Conservation (phyloP, 2,329 filamentous ascomycete genomes). For the Trichoderma atroviride region DNA sequence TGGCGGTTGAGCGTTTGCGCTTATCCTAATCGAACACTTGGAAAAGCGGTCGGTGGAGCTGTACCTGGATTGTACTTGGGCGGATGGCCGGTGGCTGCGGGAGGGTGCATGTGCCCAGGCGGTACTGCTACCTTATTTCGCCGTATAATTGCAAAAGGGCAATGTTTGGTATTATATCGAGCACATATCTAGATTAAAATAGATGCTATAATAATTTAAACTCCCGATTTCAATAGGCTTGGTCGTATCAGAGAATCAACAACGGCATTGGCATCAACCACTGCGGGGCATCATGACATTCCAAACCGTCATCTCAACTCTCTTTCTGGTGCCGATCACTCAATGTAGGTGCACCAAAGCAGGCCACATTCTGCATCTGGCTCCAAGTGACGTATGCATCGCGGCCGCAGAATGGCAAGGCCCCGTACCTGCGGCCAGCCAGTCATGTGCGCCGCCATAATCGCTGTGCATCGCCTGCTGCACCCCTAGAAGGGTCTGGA, state of each 20-base stretch:
- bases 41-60: constrained; percentile 16
- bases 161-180: too few species aligned
- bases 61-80: constrained; percentile 17
- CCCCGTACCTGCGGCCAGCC: not conserved
- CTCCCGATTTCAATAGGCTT: not conserved
- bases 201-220: not conserved
- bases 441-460: not conserved
- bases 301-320: not conserved
- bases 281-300: not conserved
- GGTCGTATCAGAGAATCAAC: not conserved
- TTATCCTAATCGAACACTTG: constrained; percentile 17
- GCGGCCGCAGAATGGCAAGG: not conserved
- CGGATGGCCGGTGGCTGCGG: not conserved
- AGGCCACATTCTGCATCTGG: not conserved
- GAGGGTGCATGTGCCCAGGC: not conserved
- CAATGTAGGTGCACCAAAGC: not conserved
- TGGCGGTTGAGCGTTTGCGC: constrained; percentile 21
- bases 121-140: not conserved
- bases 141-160: too few species aligned
- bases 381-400: constrained; percentile 15
- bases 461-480: not conserved
- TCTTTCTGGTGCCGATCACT: not conserved
- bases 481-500: not conserved
- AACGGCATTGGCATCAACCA: not conserved
- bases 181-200: not conserved